Conservation (phyloP, 169 alveolate species). For the Plasmodium gonderi region DNA sequence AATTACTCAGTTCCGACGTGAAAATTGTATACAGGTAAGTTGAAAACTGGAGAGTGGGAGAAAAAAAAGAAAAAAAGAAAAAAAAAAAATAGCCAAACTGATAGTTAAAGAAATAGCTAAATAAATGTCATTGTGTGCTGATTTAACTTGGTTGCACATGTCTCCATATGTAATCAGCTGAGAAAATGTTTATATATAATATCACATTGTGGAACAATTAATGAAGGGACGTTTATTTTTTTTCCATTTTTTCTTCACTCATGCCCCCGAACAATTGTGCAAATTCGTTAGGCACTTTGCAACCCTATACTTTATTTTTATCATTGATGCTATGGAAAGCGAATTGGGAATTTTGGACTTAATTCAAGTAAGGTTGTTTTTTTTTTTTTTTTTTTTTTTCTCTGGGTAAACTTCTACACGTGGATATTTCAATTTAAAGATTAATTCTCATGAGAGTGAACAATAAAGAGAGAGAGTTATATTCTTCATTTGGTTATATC, state of each 20-base stretch:
- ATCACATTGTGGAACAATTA: neutral
- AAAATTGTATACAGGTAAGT: constrained; percentile 86
- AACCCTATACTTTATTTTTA: constrained; percentile 89
- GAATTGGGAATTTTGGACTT: constrained; percentile 91
- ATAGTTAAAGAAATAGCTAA: too few species aligned
- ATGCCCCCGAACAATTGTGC: neutral
- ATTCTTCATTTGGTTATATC: neutral
- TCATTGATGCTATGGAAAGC: constrained; percentile 91
- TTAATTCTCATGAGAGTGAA: neutral
- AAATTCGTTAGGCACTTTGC: constrained; percentile 88
- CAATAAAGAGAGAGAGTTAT: neutral
- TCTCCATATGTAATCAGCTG: too few species aligned
- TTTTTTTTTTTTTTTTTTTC: too few species aligned
- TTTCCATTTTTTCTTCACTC: neutral
- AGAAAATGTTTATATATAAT: neutral
- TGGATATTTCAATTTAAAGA: neutral
- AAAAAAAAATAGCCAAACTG: too few species aligned
- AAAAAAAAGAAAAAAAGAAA: neutral
- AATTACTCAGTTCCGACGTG: constrained; percentile 75
- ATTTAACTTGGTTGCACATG: too few species aligned
- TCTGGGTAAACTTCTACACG: too few species aligned
- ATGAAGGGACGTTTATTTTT: neutral
- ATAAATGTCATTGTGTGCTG: neutral
- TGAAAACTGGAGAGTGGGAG: neutral
- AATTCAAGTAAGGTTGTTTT: constrained; percentile 87